phyloP scores from a whole-genome alignment of 768 basidiomycete genomes.

The Suillus plorans region DNA sequence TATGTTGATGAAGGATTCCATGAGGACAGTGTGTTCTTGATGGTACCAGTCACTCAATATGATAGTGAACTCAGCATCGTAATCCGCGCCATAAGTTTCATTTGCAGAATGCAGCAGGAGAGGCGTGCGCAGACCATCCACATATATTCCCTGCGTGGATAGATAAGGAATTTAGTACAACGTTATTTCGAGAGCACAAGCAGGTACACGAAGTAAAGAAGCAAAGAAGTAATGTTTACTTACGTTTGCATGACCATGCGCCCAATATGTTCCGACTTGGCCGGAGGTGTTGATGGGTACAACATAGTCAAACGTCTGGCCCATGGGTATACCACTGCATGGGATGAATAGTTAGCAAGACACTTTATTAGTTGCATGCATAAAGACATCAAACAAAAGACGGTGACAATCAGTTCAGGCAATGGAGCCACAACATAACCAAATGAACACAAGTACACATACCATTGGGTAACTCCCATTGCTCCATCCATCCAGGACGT shows the following conservation, averaged over 20 bases:
- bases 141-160: slow-evolving; percentile 71
- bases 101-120: slow-evolving; percentile 69
- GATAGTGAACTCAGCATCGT: slow-evolving; percentile 91
- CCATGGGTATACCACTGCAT: slow-evolving; percentile 73
- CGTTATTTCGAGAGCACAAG: neutral
- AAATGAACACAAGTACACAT: slow-evolving; percentile 14
- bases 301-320: slow-evolving; percentile 68
- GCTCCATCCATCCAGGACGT: slow-evolving; percentile 92
- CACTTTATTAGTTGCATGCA: neutral
- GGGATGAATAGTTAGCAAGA: neutral
- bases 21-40: slow-evolving; percentile 59
- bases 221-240: slow-evolving; percentile 15
- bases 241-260: slow-evolving; percentile 64
- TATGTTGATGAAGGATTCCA: slow-evolving; percentile 66
- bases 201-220: neutral
- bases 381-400: neutral
- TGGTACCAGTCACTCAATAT: slow-evolving; percentile 94
- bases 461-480: slow-evolving; percentile 81
- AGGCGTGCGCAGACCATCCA: slow-evolving; percentile 90
- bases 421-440: neutral
- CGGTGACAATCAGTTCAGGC: neutral
- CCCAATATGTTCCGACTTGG: slow-evolving; percentile 83
- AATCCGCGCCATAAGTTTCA: slow-evolving; percentile 54
- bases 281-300: slow-evolving; percentile 67
- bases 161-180: slow-evolving; percentile 1